Conservation (phyloP, 805 yeast genomes). For the Saccharomycopsis sp. region DNA sequence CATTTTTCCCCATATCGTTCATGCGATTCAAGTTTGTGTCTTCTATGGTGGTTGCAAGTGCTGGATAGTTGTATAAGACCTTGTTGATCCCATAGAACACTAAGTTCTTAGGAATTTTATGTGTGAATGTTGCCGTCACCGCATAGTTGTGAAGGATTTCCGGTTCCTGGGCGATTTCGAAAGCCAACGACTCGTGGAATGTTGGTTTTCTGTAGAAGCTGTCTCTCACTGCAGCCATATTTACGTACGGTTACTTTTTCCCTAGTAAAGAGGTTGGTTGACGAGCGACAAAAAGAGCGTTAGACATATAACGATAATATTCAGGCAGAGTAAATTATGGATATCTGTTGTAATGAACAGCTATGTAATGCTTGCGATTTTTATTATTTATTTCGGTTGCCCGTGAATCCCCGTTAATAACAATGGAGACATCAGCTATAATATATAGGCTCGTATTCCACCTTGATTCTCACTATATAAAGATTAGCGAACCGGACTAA, state of each 20-base stretch:
- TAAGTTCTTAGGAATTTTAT: conserved; percentile 1
- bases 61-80: conserved; percentile 4
- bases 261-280: too few species aligned
- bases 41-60: conserved; percentile 6
- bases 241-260: too few species aligned
- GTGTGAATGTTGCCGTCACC: conserved; percentile 4
- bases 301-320: too few species aligned
- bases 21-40: conserved; percentile 7
- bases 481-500: neutral
- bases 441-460: neutral
- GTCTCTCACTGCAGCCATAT: neutral
- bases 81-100: conserved; percentile 2
- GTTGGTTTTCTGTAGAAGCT: neutral
- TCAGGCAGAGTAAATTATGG: too few species aligned
- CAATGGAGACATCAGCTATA: too few species aligned
- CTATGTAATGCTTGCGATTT: too few species aligned
- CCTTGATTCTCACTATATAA: neutral
- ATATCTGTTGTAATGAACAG: too few species aligned
- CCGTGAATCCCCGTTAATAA: too few species aligned
- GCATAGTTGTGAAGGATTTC: neutral
- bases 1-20: conserved; percentile 8
- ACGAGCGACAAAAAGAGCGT: too few species aligned
- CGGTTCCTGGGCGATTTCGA: conserved; percentile 1
- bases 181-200: neutral
- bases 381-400: too few species aligned